Conservation (phyloP, 2,329 filamentous ascomycete species). For the Byssothecium circinans region DNA sequence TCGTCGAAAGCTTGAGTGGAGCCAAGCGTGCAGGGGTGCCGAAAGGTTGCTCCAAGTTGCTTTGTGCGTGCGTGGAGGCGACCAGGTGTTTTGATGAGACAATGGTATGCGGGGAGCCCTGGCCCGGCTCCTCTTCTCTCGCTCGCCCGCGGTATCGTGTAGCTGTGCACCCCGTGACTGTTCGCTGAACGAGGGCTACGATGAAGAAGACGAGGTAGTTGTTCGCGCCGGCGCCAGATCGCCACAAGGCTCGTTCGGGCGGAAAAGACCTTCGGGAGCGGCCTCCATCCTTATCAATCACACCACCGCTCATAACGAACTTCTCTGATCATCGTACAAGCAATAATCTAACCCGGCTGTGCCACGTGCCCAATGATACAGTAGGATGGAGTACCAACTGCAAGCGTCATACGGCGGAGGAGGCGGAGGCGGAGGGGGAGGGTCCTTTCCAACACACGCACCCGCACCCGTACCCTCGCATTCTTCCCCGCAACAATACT, state of each 20-base stretch:
- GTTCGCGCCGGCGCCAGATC: neutral
- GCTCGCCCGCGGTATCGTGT: neutral
- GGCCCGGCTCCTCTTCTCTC: neutral
- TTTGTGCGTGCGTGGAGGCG: conserved; percentile 10
- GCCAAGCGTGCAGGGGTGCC: conserved; percentile 22
- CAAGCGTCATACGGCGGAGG: conserved; percentile 38
- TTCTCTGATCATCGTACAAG: conserved; percentile 36
- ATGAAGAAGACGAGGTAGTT: neutral
- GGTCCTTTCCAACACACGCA: conserved; percentile 27
- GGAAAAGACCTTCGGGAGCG: neutral
- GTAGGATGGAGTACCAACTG: conserved; percentile 42
- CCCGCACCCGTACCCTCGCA: too few species aligned
- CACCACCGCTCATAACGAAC: conserved; percentile 34
- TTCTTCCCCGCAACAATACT: conserved; percentile 37
- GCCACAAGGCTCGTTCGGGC: conserved; percentile 1
- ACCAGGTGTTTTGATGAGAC: conserved; percentile 7
- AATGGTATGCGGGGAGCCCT: neutral
- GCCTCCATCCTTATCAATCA: conserved; percentile 22
- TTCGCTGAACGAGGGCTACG: neutral
- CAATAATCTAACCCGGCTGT: conserved; percentile 45
- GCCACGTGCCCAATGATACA: conserved; percentile 43
- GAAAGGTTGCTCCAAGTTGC: conserved; percentile 8
- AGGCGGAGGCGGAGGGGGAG: conserved; percentile 14
- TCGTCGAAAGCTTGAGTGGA: conserved; percentile 19
- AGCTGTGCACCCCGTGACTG: neutral